phyloP scores from a whole-genome alignment of 106 monocot species.

The Dendrobium catenatum region DNA sequence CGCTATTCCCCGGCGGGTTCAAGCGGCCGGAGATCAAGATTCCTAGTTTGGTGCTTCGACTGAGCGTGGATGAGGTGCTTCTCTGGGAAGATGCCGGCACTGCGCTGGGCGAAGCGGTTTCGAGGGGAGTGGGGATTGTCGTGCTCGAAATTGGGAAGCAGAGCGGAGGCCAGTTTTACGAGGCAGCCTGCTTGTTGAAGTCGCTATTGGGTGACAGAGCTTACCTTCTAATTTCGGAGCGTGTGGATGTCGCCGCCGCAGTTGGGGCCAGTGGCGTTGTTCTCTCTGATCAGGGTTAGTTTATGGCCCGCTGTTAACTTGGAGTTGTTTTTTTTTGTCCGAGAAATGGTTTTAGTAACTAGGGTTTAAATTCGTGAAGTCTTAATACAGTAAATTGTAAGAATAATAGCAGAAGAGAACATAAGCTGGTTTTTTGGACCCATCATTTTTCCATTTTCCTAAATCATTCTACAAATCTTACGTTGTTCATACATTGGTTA shows the following conservation, averaged over 20 bases:
- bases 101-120: slow-evolving; percentile 35
- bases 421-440: neutral
- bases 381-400: neutral
- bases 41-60: slow-evolving; percentile 49
- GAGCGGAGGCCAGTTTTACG: slow-evolving; percentile 63
- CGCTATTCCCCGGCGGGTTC: slow-evolving; percentile 82
- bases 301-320: neutral
- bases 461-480: neutral
- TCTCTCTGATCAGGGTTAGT: slow-evolving; percentile 83
- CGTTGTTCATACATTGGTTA: neutral
- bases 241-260: slow-evolving; percentile 86
- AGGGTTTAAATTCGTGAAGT: neutral
- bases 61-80: slow-evolving; percentile 48
- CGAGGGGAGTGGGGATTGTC: slow-evolving; percentile 55
- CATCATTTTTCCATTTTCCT: neutral
- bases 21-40: slow-evolving; percentile 76
- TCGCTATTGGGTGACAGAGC: slow-evolving; percentile 64
- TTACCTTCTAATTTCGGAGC: slow-evolving; percentile 75
- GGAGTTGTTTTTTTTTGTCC: neutral
- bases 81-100: slow-evolving; percentile 4
- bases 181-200: slow-evolving; percentile 72
- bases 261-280: slow-evolving; percentile 78
- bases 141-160: slow-evolving; percentile 41
- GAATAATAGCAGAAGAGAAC: neutral
- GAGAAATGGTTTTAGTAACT: neutral